Base-by-base conservation (phyloP, 2,329 filamentous ascomycete genomes). In the Trichoderma koningiopsis region DNA sequence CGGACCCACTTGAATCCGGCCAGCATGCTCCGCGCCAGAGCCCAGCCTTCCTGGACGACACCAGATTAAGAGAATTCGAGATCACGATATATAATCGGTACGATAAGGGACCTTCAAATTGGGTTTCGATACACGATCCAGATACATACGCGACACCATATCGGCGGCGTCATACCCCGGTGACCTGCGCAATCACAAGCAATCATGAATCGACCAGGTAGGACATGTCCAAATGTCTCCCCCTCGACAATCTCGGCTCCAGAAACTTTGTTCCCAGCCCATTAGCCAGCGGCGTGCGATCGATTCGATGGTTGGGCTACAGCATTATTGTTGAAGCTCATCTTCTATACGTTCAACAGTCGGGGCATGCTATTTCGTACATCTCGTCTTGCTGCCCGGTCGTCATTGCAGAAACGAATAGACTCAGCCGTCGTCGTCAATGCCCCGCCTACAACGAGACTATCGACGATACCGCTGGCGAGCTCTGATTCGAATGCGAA, bases 121-220 rank as follows among this genome's bases (percentile, higher is more conserved):
- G 68, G 73, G 59, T 59, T 59, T 62, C 68, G 58, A 27, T 70
- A 71, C 63, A 72, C 72, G 69, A 72, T 71, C 59, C 55, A 43
- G 52, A 57, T 62, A 71, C 69, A 71, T 53, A 69, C 68, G n/a
- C 71, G 65, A 67, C 69, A 67, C 52, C 57, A 71, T 62, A 33
- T 71, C 47, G 57, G 52, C 53, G 62, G 57, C 59, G 53, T 63
- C 57, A 57, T 40, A 63, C 55, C 61, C 68, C 70, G 60, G 70
- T 71, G 64, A 61, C 71, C 72, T 72, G 74, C 74, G 73, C 76
- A 71, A 75, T 71, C 68, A 69, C 69, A 71, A 73, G 72, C 76
- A 79, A 83, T 79, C 77, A 88, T 88, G 86, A 88, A 88, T 79
- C 83, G 86, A 83, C 83, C 85, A 87, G 86, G 86, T 88, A 88